These are phyloP conservation scores for Tuber indicum DNA, from an alignment of 495 filamentous ascomycete genomes.

Conservation along the genomic window DNA sequence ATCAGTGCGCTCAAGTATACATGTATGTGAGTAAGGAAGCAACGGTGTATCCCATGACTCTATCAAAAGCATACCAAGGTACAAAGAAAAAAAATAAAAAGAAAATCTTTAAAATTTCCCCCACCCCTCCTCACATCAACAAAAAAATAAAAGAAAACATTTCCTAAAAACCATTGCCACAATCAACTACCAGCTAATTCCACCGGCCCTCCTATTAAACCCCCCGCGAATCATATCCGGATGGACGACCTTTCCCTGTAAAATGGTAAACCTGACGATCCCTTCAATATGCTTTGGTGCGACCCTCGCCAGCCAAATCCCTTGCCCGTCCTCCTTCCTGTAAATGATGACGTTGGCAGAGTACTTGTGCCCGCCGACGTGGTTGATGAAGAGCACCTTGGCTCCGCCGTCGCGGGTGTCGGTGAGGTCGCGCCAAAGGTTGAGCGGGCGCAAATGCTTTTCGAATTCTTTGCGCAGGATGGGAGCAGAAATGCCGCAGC, in stretches of 20 bases:
- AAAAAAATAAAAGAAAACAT: background rate
- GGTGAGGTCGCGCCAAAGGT: constrained; percentile 76
- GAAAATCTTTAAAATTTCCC: background rate
- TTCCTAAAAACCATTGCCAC: background rate
- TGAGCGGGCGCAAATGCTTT: constrained; percentile 75
- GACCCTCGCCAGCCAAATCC: constrained; percentile 85
- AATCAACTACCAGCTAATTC: constrained; percentile 74
- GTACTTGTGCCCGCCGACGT: constrained; percentile 94
- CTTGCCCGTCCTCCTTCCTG: constrained; percentile 47
- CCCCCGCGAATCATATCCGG: constrained; percentile 73
- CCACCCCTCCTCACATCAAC: background rate
- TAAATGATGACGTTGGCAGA: constrained; percentile 89
- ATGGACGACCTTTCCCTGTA: constrained; percentile 92
- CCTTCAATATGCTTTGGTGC: constrained; percentile 90
- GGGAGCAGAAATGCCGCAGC: constrained; percentile 88
- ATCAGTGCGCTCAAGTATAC: too few relatives aligned
- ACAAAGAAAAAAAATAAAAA: background rate
- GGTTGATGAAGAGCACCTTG: constrained; percentile 90
- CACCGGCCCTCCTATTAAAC: constrained; percentile 71
- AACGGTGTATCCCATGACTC: background rate
- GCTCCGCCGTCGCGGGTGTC: constrained; percentile 85
- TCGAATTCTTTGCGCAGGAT: constrained; percentile 80
- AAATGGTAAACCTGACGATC: constrained; percentile 77
- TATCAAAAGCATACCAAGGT: background rate
- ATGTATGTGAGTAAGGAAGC: background rate